Evolutionary conservation across 768 basidiomycete species (phyloP), one percentile per base, ranked within the genome.

Genomic region (Exidia glandulosa): DNA sequence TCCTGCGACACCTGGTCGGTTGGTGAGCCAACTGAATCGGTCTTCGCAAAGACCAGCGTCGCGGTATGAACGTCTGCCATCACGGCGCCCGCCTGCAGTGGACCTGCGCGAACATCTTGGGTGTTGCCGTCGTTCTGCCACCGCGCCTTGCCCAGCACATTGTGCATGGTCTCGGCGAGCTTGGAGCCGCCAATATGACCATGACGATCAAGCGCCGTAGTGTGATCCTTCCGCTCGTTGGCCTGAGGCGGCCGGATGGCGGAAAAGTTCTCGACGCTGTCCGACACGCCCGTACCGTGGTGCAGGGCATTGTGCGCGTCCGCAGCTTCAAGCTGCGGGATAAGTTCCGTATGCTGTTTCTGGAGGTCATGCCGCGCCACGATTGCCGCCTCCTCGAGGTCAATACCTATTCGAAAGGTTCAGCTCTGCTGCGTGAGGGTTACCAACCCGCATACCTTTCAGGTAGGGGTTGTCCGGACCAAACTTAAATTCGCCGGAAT

Each of bases 401-500:
- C 75, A 60, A 76, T 73, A 50, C 75, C 71, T 54, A 67, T 12
- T 3, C 16, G 23, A 31, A 19, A 23, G 27, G 14, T 25, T 14
- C 16, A 32, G 5, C 16, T 6, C 12, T 1, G n/a, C 6, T 3
- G 34, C 72, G 68, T 60, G 66, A 60, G 30, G 68, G 63, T 29
- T 63, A 64, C 56, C 27, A 57, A n/a, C n/a, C n/a, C n/a, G n/a
- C 50, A 14, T 61, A 68, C 57, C 60, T 61, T 64, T 66, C 64
- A 64, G 36, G 30, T 59, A 66, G 41, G 58, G 61, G 66, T 63
- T 67, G 36, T 73, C 63, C 64, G 77, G 65, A 59, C 71, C 67
- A 69, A 80, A 76, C 32, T 69, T 73, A 72, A 78, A 84, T 31
- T 68, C 72, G 36, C 61, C 65, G 56, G 63, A 67, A 45, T 70